Conservation (phyloP, 768 basidiomycete species). For the Mycena alexandri region DNA sequence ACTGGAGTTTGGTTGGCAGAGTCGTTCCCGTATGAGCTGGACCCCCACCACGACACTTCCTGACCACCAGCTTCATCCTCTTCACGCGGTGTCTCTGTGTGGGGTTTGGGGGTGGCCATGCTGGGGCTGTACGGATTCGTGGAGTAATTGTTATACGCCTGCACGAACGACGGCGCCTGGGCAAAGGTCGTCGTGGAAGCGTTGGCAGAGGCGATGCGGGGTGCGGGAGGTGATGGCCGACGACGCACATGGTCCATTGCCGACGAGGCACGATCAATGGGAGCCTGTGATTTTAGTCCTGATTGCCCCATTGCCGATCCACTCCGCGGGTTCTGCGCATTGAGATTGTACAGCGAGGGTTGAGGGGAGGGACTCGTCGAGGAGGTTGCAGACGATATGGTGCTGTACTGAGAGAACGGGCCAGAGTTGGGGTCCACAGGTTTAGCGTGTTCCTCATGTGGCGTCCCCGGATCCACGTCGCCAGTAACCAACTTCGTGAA, state of each 20-base stretch:
- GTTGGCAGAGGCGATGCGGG: conserved; percentile 66
- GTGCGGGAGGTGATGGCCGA: conserved; percentile 62
- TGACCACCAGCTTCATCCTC: conserved; percentile 49
- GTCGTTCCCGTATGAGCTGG: conserved; percentile 52
- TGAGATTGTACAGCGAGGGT: conserved; percentile 60
- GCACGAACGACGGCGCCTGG: conserved; percentile 52
- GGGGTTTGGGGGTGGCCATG: conserved; percentile 50
- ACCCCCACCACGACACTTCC: conserved; percentile 76
- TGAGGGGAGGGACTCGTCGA: conserved; percentile 85
- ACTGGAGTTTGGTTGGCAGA: conserved; percentile 71
- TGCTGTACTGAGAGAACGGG: conserved; percentile 93
- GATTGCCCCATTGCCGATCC: conserved; percentile 78
- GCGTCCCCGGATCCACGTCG: conserved; percentile 72
- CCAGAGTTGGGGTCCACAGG: conserved; percentile 66
- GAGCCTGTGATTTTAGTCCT: conserved; percentile 59
- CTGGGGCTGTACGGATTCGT: conserved; percentile 49
- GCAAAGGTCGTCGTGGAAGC: conserved; percentile 66
- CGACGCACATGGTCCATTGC: conserved; percentile 80
- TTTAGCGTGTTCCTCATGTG: conserved; percentile 51
- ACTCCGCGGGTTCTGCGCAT: conserved; percentile 53
- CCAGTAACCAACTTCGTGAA: conserved; percentile 97
- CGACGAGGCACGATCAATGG: conserved; percentile 80
- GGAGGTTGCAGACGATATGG: conserved; percentile 85
- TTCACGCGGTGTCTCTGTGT: conserved; percentile 36
- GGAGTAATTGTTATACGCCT: conserved; percentile 54